A percentile compares a stretch with the other conserved stretches of the same genome.
These are phyloP conservation scores for Cercophora samala DNA, from an alignment of 495 filamentous ascomycete species.

Conservation along the genomic window DNA sequence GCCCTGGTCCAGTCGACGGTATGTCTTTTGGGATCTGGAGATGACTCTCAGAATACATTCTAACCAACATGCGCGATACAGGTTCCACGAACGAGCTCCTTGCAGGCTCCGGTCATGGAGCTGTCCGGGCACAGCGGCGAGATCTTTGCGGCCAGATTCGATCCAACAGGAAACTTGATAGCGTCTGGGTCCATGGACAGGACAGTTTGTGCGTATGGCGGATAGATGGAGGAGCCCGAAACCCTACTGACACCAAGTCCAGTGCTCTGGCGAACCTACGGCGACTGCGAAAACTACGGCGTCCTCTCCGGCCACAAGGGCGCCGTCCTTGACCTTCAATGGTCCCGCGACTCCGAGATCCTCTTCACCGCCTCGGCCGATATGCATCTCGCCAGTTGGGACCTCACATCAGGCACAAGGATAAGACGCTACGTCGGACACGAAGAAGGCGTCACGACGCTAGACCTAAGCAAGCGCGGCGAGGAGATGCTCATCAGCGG, in stretches of 20 bases:
- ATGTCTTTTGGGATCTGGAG: constrained; percentile 39
- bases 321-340: constrained; percentile 87
- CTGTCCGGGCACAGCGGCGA: constrained; percentile 76
- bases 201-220: constrained; percentile 62
- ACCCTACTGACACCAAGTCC: background rate
- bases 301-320: constrained; percentile 82
- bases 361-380: constrained; percentile 94
- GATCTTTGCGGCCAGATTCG: constrained; percentile 87
- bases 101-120: constrained; percentile 94
- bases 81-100: constrained; percentile 77
- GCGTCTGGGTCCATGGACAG: constrained; percentile 96
- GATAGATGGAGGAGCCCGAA: background rate
- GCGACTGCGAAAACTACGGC: constrained; percentile 91
- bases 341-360: constrained; percentile 89
- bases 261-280: constrained; percentile 94
- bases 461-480: constrained; percentile 82
- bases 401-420: constrained; percentile 78
- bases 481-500: constrained; percentile 86
- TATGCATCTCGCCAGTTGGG: constrained; percentile 90
- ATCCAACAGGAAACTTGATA: constrained; percentile 80
- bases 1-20: constrained; percentile 80
- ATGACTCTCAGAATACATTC: constrained; percentile 19
- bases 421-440: constrained; percentile 91
- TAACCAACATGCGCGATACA: constrained; percentile 42
- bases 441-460: constrained; percentile 86